phyloP scores from a whole-genome alignment of 164 flowering plant genomes.

The Warburgia ugandensis region DNA sequence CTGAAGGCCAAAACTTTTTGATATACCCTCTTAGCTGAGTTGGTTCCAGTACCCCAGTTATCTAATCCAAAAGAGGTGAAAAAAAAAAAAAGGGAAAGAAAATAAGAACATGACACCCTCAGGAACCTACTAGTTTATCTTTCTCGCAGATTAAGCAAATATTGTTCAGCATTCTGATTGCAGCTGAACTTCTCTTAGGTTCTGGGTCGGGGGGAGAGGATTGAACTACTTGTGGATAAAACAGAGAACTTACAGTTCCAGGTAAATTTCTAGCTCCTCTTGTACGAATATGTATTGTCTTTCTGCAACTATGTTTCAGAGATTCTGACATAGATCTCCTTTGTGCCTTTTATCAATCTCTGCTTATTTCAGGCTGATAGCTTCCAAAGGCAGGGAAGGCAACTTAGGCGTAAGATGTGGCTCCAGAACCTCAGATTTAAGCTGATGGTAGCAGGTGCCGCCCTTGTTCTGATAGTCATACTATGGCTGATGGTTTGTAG shows the following conservation, averaged over 20 bases:
- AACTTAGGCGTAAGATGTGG: constrained; percentile 91
- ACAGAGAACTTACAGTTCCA: constrained; percentile 96
- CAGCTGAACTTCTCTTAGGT: constrained; percentile 34
- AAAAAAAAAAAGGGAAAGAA: too few relatives aligned
- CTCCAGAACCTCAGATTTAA: constrained; percentile 77
- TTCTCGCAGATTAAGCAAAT: too few relatives aligned
- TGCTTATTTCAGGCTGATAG: constrained; percentile 66
- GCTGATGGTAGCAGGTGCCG: constrained; percentile 59
- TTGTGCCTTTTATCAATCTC: neutral
- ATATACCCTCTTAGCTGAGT: too few relatives aligned
- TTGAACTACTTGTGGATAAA: constrained; percentile 94
- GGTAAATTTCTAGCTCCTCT: constrained; percentile 28
- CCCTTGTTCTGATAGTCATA: constrained; percentile 44
- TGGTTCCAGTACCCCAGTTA: too few relatives aligned
- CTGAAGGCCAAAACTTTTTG: too few relatives aligned
- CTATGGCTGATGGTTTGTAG: constrained; percentile 57
- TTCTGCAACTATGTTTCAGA: too few relatives aligned
- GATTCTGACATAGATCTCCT: neutral
- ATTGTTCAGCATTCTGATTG: too few relatives aligned
- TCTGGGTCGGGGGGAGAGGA: constrained; percentile 92
- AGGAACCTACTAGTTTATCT: too few relatives aligned
- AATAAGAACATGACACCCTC: too few relatives aligned
- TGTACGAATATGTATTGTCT: too few relatives aligned
- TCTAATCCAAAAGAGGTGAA: too few relatives aligned
- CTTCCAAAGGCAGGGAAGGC: constrained; percentile 98